Base-by-base conservation (phyloP, 2,329 filamentous ascomycete genomes). In the Harringtonia aguacate region DNA sequence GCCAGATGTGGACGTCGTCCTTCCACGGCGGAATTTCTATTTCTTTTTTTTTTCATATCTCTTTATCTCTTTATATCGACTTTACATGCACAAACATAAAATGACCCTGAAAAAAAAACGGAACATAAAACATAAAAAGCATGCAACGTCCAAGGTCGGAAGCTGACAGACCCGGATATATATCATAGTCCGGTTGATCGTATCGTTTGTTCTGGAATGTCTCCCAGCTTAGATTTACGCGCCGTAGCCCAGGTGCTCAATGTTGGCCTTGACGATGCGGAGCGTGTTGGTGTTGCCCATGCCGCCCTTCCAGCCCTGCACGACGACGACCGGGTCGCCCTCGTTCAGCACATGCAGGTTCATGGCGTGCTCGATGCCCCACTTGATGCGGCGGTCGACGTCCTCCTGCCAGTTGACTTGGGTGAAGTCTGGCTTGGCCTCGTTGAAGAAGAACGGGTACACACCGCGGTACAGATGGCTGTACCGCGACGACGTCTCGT, bases 381-480 rank as follows among this genome's bases (percentile, higher is more conserved):
- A 98, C 77, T 90, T 95, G 67, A 98, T 86, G 61, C 92, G 87
- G 63, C 82, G 80, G 70, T 98, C 92, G 56, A 98, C 92, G 67
- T 98, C 90, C 73, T 97, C 88, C 72, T 98, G 92, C 92, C 92
- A 98, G 69, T 94, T 89, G 59, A 84, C 79, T 66, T 84, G 78
- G 63, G 75, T 77, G 69, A 97, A 98, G 72, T 98, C 87, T 56
- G 92, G 92, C 81, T 97, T 97, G 57, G 72, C 68, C 72, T 95
- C 85, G 43, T 83, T 78, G 76, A 95, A 97, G 59, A 84, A 75
- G 84, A 98, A 98, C 47, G 92, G 92, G 64, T 95, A 98, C 50
- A 98, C 90, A 57, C 92, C 92, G 61, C 92, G 90, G 73, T 95
- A 97, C 64, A 98, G 69, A 67, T 98, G 92, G 54, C 81, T 84